These are phyloP conservation scores for Phaeosphaeria sp. DNA, from an alignment of 2,329 filamentous ascomycete species.

Conservation along the genomic window DNA sequence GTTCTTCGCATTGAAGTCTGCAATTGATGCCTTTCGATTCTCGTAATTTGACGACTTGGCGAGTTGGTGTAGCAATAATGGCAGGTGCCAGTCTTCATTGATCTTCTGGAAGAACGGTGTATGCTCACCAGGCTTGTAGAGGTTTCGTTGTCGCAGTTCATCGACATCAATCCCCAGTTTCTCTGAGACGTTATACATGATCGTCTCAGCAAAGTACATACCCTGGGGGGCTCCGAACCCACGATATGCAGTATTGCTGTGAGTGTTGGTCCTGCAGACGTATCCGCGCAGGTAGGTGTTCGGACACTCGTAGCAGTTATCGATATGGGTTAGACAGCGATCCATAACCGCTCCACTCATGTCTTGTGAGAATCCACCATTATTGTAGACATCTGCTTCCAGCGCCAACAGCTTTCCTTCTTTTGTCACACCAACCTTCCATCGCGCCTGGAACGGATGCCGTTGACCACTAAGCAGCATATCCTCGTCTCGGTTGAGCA, in stretches of 20 bases:
- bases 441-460: conserved; percentile 85
- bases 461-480: conserved; percentile 89
- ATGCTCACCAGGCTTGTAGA: conserved; percentile 76
- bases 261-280: conserved; percentile 90
- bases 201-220: conserved; percentile 87
- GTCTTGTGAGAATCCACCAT: conserved; percentile 78
- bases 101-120: conserved; percentile 92
- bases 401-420: conserved; percentile 91
- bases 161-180: conserved; percentile 84
- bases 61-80: conserved; percentile 88
- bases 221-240: conserved; percentile 95
- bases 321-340: conserved; percentile 81
- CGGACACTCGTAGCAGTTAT: conserved; percentile 87
- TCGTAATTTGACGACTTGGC: conserved; percentile 75
- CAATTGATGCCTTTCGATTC: conserved; percentile 70
- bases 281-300: conserved; percentile 84
- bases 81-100: conserved; percentile 86
- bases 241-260: conserved; percentile 95
- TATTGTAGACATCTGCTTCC: conserved; percentile 88
- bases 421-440: conserved; percentile 91
- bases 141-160: conserved; percentile 78
- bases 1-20: conserved; percentile 79
- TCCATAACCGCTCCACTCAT: conserved; percentile 80
- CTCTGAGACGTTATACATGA: conserved; percentile 89
- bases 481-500: conserved; percentile 95